Percentiles rank a stretch among this genome's conserved stretches.
These are phyloP conservation scores for Schwanniomyces pseudopolymorphus DNA, from an alignment of 805 yeast species.

Conservation along the genomic window DNA sequence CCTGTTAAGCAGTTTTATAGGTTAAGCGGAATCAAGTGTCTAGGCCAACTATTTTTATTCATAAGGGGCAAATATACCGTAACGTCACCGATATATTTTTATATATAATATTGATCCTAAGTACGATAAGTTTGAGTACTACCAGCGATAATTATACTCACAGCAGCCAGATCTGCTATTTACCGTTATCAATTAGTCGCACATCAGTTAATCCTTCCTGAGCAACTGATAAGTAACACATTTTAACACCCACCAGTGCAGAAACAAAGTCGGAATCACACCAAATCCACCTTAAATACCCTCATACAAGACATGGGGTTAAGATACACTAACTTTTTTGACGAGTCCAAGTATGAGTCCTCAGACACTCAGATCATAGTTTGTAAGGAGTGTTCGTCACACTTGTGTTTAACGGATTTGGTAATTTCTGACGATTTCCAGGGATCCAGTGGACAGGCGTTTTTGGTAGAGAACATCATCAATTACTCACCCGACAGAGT, in stretches of 20 bases:
- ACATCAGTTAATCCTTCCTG: neutral
- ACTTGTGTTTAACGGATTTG: conserved; percentile 36
- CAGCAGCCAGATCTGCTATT: conserved; percentile 1
- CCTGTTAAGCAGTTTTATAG: neutral
- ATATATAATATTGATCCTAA: neutral
- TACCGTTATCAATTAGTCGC: conserved; percentile 2
- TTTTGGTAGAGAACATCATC: conserved; percentile 38
- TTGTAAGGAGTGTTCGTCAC: conserved; percentile 41
- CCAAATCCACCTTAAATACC: neutral
- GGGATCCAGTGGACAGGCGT: conserved; percentile 43
- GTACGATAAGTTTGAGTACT: neutral
- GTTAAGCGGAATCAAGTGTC: neutral
- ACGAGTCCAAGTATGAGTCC: conserved; percentile 33
- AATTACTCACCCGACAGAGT: conserved; percentile 27
- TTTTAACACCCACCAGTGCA: neutral
- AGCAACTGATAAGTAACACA: neutral
- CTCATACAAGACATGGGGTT: conserved; percentile 32
- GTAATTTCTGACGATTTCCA: conserved; percentile 38
- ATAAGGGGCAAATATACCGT: neutral
- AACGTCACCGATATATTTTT: neutral
- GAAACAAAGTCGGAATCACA: neutral
- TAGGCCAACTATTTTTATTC: neutral
- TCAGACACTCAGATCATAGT: conserved; percentile 38
- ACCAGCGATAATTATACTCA: neutral
- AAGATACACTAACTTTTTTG: conserved; percentile 39